Base-by-base conservation (phyloP, 371 early-diverging fungal species). In the Mortierella sp. region DNA sequence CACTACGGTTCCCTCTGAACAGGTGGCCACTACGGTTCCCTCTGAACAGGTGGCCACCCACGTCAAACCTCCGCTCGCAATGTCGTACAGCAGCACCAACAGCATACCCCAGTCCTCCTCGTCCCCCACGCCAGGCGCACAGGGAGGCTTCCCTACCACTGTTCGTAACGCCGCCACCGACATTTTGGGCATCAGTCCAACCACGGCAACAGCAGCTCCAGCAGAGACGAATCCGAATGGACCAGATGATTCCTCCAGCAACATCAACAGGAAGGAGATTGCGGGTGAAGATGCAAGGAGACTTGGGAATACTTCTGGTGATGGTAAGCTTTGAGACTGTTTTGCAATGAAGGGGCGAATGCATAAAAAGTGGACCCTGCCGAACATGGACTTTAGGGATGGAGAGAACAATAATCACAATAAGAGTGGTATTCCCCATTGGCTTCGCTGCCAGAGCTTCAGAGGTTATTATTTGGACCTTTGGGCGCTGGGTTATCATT, bases 121-220 rank as follows among this genome's bases (percentile, higher is more conserved):
- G 19, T 14, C 58, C 34, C 34, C 58, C 31, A 3, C 2, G 13
- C 1, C 6, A 31, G 58, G 58, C 7, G 61, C 22, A 34, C 61
- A 61, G 16, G 61, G 61, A 61, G 61, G 61, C 8, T 61, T 61
- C 61, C 61, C 37, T 9, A 39, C 61, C 22, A 61, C 61, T 19
- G 61, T 61, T 61, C 61, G 61, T 19, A 34, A 34, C 37, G 61
- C 61, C 9, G 61, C 61, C 34, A 61, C 61, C 2, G 61, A 61
- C 61, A 61, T 61, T 34, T 39, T 61, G 61, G 61, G 61, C 61
- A 61, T 61, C 37, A 61, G 37, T 22, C 7, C 37, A 19, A 37
- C 34, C 9, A 19, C 34, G 10, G 22, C 22, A 22, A 19, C 61
- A 34, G 2, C 61, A 34, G 37, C 61, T 34, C 34, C 19, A 37